Percentiles rank a stretch among this genome's conserved stretches.
These are phyloP conservation scores for Penicillium egyptiacum DNA, from an alignment of 495 filamentous ascomycete genomes.

Conservation along the genomic window DNA sequence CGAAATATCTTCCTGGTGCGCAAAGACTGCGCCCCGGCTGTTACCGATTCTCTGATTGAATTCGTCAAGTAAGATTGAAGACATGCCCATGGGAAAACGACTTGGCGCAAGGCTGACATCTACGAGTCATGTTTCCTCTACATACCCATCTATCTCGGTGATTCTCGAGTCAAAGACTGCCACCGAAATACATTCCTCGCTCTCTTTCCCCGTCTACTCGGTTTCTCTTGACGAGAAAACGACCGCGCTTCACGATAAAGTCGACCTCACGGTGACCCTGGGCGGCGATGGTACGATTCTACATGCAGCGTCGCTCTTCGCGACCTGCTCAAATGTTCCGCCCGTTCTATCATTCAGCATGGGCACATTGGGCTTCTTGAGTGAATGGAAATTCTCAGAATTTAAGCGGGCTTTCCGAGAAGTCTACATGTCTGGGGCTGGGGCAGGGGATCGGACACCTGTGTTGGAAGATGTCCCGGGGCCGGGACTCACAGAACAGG, in stretches of 20 bases:
- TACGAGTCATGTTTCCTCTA: conserved; percentile 67
- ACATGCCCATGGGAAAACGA: not conserved
- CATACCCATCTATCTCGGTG: conserved; percentile 78
- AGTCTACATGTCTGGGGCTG: conserved; percentile 87
- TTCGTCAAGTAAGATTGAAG: conserved; percentile 61
- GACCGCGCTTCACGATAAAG: conserved; percentile 57
- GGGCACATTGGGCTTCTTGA: conserved; percentile 92
- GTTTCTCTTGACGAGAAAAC: conserved; percentile 37
- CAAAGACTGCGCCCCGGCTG: conserved; percentile 71
- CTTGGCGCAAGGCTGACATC: not conserved
- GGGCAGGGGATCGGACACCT: conserved; percentile 48
- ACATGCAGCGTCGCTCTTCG: conserved; percentile 87
- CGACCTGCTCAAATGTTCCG: conserved; percentile 75
- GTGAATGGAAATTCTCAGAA: conserved; percentile 93
- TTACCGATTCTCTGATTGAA: conserved; percentile 70
- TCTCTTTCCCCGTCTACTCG: conserved; percentile 77
- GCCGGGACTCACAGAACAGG: conserved; percentile 19
- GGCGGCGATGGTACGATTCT: conserved; percentile 96
- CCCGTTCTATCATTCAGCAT: conserved; percentile 96
- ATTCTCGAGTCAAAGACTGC: conserved; percentile 81
- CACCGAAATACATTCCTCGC: conserved; percentile 64
- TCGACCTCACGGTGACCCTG: conserved; percentile 83
- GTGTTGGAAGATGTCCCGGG: conserved; percentile 32
- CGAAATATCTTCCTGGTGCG: conserved; percentile 88
- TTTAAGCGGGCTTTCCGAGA: conserved; percentile 88